Evolutionary conservation across 1,284 basidiomycete species (phyloP).

Genomic region (Puccinia coronata): DNA sequence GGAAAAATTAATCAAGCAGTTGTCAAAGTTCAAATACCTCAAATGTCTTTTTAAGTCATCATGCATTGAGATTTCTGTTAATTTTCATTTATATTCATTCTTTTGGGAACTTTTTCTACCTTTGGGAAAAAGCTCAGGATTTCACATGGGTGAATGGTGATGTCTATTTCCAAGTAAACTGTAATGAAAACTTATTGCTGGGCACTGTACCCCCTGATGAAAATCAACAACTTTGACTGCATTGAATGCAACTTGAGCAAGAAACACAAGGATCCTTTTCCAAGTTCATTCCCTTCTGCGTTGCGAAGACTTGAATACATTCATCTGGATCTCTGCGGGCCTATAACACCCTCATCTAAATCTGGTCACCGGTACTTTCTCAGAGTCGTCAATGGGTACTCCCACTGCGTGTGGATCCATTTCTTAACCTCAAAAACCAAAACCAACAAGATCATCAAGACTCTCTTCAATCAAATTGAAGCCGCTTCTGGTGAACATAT

Average conservation of each 20-base stretch:
- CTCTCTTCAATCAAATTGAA: background rate
- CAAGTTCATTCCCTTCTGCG: background rate
- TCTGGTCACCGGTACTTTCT: background rate
- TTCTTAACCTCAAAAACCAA: background rate
- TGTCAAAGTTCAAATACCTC: too few relatives aligned
- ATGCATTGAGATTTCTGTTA: too few relatives aligned
- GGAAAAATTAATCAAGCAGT: too few relatives aligned
- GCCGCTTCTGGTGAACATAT: background rate
- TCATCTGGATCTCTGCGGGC: background rate
- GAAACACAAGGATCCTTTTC: too few relatives aligned
- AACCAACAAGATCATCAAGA: background rate
- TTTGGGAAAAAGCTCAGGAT: too few relatives aligned
- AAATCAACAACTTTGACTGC: background rate
- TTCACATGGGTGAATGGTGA: too few relatives aligned
- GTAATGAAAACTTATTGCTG: too few relatives aligned
- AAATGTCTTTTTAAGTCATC: too few relatives aligned
- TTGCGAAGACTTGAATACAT: background rate
- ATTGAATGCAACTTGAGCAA: background rate
- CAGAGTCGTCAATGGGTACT: background rate
- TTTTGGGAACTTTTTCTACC: too few relatives aligned
- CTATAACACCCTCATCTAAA: background rate
- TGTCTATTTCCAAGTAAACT: too few relatives aligned
- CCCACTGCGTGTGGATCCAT: background rate
- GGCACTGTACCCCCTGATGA: background rate
- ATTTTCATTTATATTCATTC: too few relatives aligned